Evolutionary conservation across 1,284 basidiomycete species (phyloP).

Genomic region (Peniophora sp.): DNA sequence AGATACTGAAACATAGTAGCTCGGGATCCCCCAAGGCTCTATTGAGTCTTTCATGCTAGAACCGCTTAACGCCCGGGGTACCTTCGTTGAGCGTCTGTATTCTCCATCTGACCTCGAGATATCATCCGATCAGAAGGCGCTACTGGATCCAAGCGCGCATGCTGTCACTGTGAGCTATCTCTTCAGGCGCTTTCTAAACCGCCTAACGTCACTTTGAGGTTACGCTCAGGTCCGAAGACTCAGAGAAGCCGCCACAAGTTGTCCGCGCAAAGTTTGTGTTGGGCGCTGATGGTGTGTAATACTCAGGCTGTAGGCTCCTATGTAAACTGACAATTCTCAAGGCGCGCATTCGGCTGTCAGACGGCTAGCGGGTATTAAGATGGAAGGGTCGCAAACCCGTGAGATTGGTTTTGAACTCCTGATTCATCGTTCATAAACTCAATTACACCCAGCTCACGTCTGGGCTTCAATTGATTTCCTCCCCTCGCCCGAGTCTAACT

Average conservation of each 20-base stretch:
- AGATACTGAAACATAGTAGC: constrained; percentile 23
- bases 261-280: constrained; percentile 46
- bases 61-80: constrained; percentile 40
- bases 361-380: constrained; percentile 52
- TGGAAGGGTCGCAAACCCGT: constrained; percentile 77
- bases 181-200: neutral
- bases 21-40: constrained; percentile 54
- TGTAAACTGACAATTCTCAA: constrained; percentile 1
- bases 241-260: constrained; percentile 24
- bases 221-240: constrained; percentile 22
- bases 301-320: neutral
- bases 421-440: neutral
- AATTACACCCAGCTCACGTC: constrained; percentile 40
- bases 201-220: constrained; percentile 16
- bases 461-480: constrained; percentile 76
- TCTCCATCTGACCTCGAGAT: constrained; percentile 48
- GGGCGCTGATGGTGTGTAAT: constrained; percentile 39
- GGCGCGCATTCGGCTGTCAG: constrained; percentile 84
- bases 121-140: constrained; percentile 30
- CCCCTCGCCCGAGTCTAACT: constrained; percentile 52
- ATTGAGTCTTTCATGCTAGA: constrained; percentile 67
- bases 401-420: constrained; percentile 1
- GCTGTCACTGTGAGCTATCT: constrained; percentile 52
- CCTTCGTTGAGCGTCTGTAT: constrained; percentile 51
- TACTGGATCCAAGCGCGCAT: constrained; percentile 37